phyloP scores from a whole-genome alignment of 2,329 filamentous ascomycete species.

The Calonectria pauciramosa region DNA sequence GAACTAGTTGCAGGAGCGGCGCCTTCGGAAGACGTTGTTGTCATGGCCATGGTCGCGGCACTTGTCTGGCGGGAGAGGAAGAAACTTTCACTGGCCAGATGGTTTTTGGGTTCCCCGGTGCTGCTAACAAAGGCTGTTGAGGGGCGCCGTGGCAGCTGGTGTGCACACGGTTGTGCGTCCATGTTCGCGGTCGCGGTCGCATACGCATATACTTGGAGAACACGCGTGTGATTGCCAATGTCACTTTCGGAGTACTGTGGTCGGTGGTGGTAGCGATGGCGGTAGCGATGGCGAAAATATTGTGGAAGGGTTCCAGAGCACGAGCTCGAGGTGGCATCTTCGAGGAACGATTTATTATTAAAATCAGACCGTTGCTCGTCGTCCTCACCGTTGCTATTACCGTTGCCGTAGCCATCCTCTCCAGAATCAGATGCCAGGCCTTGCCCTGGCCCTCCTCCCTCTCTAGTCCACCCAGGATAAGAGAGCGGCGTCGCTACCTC shows the following conservation, averaged over 20 bases:
- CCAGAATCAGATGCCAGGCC: constrained; percentile 33
- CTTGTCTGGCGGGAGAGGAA: constrained; percentile 44
- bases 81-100: constrained; percentile 40
- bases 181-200: constrained; percentile 34
- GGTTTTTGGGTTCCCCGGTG: constrained; percentile 24
- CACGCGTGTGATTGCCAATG: constrained; percentile 31
- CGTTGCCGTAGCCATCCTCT: constrained; percentile 29
- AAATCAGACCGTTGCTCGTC: constrained; percentile 32
- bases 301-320: constrained; percentile 37
- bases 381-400: constrained; percentile 31
- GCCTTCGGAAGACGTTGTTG: constrained; percentile 21
- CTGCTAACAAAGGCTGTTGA: constrained; percentile 30
- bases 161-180: constrained; percentile 33
- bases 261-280: constrained; percentile 23
- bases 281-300: constrained; percentile 23
- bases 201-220: constrained; percentile 36
- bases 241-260: constrained; percentile 17
- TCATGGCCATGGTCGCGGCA: constrained; percentile 38
- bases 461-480: constrained; percentile 39
- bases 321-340: constrained; percentile 45
- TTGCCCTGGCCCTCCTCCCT: constrained; percentile 31
- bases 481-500: constrained; percentile 36
- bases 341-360: constrained; percentile 46
- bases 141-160: constrained; percentile 32
- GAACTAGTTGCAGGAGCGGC: constrained; percentile 26